Evolutionary conservation across 2,329 filamentous ascomycete genomes (phyloP), one percentile per base, ranked within the genome.

Genomic region (Apiospora marii): DNA sequence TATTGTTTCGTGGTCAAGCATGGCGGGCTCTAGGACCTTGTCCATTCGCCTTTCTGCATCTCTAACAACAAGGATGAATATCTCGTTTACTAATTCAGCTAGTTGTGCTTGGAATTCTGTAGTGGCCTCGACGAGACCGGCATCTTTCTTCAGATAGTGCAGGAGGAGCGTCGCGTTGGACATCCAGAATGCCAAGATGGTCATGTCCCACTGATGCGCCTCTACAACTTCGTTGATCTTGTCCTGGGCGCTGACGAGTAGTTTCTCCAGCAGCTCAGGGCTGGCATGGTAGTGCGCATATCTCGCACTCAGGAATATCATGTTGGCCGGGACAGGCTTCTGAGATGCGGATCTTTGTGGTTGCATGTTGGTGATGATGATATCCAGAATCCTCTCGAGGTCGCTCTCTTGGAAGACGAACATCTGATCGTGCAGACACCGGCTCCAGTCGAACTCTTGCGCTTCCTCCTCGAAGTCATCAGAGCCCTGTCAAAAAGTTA

Each of bases 191-290:
- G 96, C 96, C 49, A 99, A 86, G 76, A 99, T 98, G 0, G 96
- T 99, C 96, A 99, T 99, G 80, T 99, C 96, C 96, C 96, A 98
- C 80, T 99, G 96, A 79, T 96, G 92, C 74, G 90, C 90, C 82
- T 98, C 96, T n/a, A 99, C 95, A 43, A 98, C 94, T 73, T 95
- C 92, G 80, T 98, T 98, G 78, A 99, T 98, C 83, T 96, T 96
- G 79, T 97, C 94, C 89, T 97, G 97, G 49, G 96, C 94, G 48
- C 93, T 92, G 37, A 93, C 88, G 22, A 99, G 89, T 37, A 98
- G 89, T 61, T 93, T 92, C 24, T 91, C 92, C 13, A 99, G 85
- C 13, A 99, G 87, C 74, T 98, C 95, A 2, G 90, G 89, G 78
- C 94, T 97, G 67, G 96, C 93, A 82, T 99, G 96, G 78, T 99